Evolutionary conservation across 2,329 filamentous ascomycete genomes (phyloP), one percentile per base, ranked within the genome.

Genomic region (Ascochyta pisi): DNA sequence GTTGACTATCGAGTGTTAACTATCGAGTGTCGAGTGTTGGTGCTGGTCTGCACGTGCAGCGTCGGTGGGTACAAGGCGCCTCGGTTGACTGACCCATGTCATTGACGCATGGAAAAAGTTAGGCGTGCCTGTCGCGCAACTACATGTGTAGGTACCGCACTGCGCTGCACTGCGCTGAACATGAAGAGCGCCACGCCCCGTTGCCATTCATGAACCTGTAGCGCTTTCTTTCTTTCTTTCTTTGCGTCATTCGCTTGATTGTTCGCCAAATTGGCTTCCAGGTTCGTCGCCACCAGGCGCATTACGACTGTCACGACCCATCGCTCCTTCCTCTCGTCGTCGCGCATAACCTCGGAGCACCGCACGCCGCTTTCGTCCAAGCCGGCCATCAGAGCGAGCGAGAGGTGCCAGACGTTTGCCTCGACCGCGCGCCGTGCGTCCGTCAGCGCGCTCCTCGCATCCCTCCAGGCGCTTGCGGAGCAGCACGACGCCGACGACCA

Each of bases 191-290:
- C 5, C 34, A n/a, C 45, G 38, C 41, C 27, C 33, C 9, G 12
- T 35, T 47, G 50, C 50, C 33, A 41, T 44, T 19, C 23, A 47
- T 51, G 43, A 54, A 33, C 58, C 44, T 52, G 34, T 45, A 59
- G 40, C 46, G 16, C 16, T 19, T 19, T 19, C 16, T 19, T 19
- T 19, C 16, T 13, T 16, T 16, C 26, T 38, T 24, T 27, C 40
- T 44, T 46, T 38, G 48, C 46, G 51, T 53, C 56, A 48, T 43
- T 60, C 53, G 29, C 37, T 62, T 51, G 50, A 43, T 41, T 22
- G 33, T 27, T 50, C 54, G 63, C 51, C 70, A 69, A 51, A 67
- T 73, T 74, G 72, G 72, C 72, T 67, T 55, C 64, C 53, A 50
- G 38, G 49, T 22, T 64, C 27, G 59, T 42, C 51, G 64, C 65